Base-by-base conservation (phyloP, 2,329 filamentous ascomycete species). In the Ustulina deusta region DNA sequence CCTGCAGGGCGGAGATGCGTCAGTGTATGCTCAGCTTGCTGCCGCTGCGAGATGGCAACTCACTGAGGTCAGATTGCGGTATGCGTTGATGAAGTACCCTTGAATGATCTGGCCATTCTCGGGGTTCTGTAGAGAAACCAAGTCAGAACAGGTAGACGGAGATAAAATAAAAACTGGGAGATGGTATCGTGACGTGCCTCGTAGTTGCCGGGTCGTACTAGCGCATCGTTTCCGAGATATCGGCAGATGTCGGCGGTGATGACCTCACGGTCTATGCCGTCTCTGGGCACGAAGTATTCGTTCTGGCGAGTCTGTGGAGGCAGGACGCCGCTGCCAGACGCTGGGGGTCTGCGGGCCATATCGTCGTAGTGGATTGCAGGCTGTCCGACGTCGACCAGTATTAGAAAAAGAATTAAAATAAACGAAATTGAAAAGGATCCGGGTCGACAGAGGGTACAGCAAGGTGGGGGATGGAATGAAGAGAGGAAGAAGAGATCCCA, bases 181-280 rank as follows among this genome's bases (percentile, higher is more conserved):
- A 64, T 61, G 38, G 38, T 61, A 65, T 55, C 54, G 66, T 72
- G 58, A 66, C 72, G 63, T 86, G 93, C 91, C 86, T 92, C 88
- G 80, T 92, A 91, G 74, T 87, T 88, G 75, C 90, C 90, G 67
- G 91, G 91, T 77, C 90, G 90, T 77, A 93, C 91, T 75, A 93
- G 86, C 73, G 92, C 92, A 84, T 94, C 92, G 79, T 93, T 93
- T 76, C 92, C 92, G 74, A 94, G 86, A 79, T 93, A 94, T 78
- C 91, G 91, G 83, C 92, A 94, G 73, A 94, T 93, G 79, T 94
- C 92, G 78, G 91, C 90, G 71, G 92, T 93, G 81, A 94, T 93
- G 75, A 94, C 92, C 80, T 94, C 91, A 75, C 91, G 89, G 79
- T 92, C 91, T 80, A 94, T 94, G 78, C 92, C 91, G 80, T 93